Conservation (phyloP, 345 rosid species). For the Eutrema heterophyllum region DNA sequence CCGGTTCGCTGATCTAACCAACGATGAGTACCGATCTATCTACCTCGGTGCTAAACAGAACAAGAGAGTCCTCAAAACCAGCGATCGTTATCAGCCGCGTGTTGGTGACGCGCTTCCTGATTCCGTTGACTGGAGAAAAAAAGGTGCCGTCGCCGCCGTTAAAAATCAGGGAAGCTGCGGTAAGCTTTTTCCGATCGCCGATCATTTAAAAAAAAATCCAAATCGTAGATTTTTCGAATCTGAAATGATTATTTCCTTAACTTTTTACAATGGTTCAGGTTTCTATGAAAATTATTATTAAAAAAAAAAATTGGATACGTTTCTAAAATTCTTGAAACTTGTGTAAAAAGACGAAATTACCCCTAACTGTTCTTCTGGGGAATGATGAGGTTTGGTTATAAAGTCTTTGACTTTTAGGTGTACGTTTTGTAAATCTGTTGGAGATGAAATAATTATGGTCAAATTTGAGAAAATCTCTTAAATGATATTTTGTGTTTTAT, state of each 20-base stretch:
- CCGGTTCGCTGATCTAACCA: slow-evolving; percentile 87
- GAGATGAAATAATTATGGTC: not conserved
- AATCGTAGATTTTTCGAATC: not conserved
- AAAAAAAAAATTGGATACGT: not conserved
- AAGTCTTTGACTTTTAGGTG: slow-evolving; percentile 8
- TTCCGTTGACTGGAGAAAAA: slow-evolving; percentile 71
- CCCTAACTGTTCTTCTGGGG: not conserved
- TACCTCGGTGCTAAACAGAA: slow-evolving; percentile 51
- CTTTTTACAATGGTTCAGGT: not conserved
- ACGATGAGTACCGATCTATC: slow-evolving; percentile 80
- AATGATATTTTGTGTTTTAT: not conserved
- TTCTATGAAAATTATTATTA: not conserved
- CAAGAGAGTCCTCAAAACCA: slow-evolving; percentile 38
- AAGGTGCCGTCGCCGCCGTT: slow-evolving; percentile 74
- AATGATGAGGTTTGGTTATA: slow-evolving; percentile 7
- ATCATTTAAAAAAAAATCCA: not conserved
- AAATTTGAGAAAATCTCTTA: not conserved
- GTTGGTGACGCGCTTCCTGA: slow-evolving; percentile 67
- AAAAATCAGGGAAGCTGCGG: slow-evolving; percentile 90
- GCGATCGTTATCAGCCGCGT: slow-evolving; percentile 49
- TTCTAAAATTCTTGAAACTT: not conserved
- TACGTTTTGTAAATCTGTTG: slow-evolving; percentile 1
- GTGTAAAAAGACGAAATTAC: not conserved
- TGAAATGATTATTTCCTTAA: not conserved
- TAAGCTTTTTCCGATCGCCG: slow-evolving; percentile 8